Base-by-base conservation (phyloP, 345 rosid species). In the Eucalyptus leucophloia region DNA sequence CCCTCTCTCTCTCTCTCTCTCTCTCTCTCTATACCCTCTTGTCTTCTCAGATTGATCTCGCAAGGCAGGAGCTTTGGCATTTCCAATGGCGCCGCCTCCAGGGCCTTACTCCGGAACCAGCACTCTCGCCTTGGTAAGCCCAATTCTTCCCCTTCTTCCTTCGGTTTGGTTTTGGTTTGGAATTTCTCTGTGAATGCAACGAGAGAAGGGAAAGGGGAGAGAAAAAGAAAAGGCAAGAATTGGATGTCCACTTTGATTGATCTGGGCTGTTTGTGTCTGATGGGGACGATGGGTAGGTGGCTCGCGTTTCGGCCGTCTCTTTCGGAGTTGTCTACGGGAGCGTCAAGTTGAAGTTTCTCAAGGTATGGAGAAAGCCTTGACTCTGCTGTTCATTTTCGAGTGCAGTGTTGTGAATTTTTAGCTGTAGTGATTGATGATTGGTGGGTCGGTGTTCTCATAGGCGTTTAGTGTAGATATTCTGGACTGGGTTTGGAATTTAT, bases 101-200 rank as follows among this genome's bases (percentile, higher is more conserved):
- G 96, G 97, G 69, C 98, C 96, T 54, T 97, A 95, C 95, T 95
- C 98, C 88, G 98, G 99, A 90, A 94, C 94, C 89, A 96, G 98
- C 95, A 92, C 99, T 82, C 97, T 96, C 24, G 97, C 99, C 83
- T 93, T 95, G 89, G 99, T 97, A 93, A 82, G 53, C 69, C 85
- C 17, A 53, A 86, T 86, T 19, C 62, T 34, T 50, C n/a, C 26
- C n/a, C 62, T 21, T 13, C 45, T 21, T 13, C n/a, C 62, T 58
- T 87, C 42, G 23, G 80, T 54, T 42, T 87, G 30, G 16, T 16
- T 28, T 53, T 53, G 58, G 58, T 53, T 53, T 53, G 24, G 23
- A 72, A 34, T 72, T 34, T 72, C 82, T 34, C 82, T 34, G 82
- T 37, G 82, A 34, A 72, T 72, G 82, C 26, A 21, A 72, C 3